Conservation (phyloP, 768 basidiomycete species). For the Strobilomyces dryophilus region DNA sequence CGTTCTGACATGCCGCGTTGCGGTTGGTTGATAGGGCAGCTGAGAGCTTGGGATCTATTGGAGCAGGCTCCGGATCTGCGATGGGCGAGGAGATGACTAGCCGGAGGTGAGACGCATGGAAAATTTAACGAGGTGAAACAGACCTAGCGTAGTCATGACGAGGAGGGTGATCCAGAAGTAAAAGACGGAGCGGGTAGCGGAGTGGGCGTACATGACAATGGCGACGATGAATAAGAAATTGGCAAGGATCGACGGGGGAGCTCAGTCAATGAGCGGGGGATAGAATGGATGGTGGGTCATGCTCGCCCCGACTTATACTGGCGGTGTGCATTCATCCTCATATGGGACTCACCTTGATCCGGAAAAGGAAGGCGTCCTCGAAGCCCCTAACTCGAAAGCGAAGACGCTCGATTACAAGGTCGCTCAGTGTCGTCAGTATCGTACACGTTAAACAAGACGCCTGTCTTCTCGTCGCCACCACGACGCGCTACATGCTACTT, state of each 20-base stretch:
- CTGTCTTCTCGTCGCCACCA: slow-evolving; percentile 10
- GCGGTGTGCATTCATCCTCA: not conserved
- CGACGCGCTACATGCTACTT: slow-evolving; percentile 7
- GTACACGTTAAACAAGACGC: slow-evolving; percentile 6
- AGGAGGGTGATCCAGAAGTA: slow-evolving; percentile 22
- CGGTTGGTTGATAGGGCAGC: slow-evolving; percentile 20
- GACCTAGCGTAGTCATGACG: slow-evolving; percentile 19
- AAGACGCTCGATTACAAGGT: slow-evolving; percentile 5
- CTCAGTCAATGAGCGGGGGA: slow-evolving; percentile 13
- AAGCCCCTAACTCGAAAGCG: not conserved
- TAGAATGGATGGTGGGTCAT: not conserved
- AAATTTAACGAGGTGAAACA: not conserved
- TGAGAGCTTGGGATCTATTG: slow-evolving; percentile 20
- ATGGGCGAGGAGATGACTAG: slow-evolving; percentile 23
- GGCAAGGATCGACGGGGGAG: not conserved
- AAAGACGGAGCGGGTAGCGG: slow-evolving; percentile 11
- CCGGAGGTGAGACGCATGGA: not conserved
- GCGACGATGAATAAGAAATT: not conserved
- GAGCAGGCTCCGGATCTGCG: slow-evolving; percentile 20
- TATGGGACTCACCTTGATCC: slow-evolving; percentile 8
- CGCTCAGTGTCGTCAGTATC: slow-evolving; percentile 8
- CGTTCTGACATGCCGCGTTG: slow-evolving; percentile 22
- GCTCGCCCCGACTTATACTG: slow-evolving; percentile 4
- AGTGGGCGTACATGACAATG: slow-evolving; percentile 12
- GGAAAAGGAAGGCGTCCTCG: slow-evolving; percentile 3